These are phyloP conservation scores for Ascosphaera aggregata DNA, from an alignment of 2,329 filamentous ascomycete genomes.

Conservation along the genomic window DNA sequence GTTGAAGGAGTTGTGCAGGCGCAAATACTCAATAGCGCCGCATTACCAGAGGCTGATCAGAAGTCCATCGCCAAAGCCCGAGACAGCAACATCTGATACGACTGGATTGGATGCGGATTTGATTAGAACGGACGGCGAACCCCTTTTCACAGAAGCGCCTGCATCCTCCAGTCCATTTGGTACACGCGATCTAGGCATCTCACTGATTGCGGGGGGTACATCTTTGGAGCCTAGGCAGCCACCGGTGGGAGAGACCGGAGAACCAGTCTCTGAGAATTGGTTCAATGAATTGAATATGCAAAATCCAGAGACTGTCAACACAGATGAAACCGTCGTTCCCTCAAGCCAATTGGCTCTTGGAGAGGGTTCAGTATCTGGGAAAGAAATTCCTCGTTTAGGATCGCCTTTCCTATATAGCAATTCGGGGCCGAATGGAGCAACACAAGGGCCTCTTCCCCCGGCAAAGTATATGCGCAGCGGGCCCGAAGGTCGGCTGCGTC, in stretches of 20 bases:
- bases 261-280: background rate
- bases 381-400: conserved; percentile 19
- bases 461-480: no score
- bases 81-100: conserved; percentile 13
- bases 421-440: conserved; percentile 23
- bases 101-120: conserved; percentile 10
- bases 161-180: conserved; percentile 17
- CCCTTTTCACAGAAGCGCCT: conserved; percentile 8
- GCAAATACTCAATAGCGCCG: conserved; percentile 36
- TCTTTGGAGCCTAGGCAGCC: conserved; percentile 6
- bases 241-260: conserved; percentile 1
- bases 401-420: conserved; percentile 27
- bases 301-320: background rate
- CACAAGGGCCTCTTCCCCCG: no score
- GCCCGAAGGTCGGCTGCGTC: no score
- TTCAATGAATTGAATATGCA: background rate
- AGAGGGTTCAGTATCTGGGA: conserved; percentile 14
- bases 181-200: conserved; percentile 22
- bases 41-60: conserved; percentile 40
- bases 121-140: no score
- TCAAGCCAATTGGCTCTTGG: conserved; percentile 7
- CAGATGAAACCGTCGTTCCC: conserved; percentile 5
- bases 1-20: conserved; percentile 35
- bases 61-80: conserved; percentile 34
- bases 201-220: conserved; percentile 17